Conservation (phyloP, 208 protist species). For the Porcisia hertigi region DNA sequence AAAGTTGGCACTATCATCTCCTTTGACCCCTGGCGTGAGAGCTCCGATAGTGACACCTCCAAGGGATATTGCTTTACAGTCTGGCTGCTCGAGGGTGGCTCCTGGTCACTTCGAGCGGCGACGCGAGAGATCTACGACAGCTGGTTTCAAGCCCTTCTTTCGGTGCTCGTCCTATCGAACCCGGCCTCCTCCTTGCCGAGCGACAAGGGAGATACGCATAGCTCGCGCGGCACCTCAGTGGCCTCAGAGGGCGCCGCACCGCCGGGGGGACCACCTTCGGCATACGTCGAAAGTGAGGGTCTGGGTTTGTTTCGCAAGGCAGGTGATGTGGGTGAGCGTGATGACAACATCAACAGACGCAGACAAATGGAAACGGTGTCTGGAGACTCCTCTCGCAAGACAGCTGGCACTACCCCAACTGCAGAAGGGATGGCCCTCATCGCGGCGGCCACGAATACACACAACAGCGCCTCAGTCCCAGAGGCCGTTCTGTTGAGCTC, state of each 20-base stretch:
- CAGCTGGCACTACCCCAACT: neutral
- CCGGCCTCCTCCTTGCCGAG: slow-evolving; percentile 17
- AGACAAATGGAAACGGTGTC: neutral
- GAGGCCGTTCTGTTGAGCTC: slow-evolving; percentile 34
- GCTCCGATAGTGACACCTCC: slow-evolving; percentile 7
- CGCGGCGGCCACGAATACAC: slow-evolving; percentile 10
- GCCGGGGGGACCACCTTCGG: neutral
- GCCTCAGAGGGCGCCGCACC: slow-evolving; percentile 1
- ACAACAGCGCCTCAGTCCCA: slow-evolving; percentile 3
- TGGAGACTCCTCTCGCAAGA: neutral
- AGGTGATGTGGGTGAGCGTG: neutral
- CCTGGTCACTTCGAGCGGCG: slow-evolving; percentile 64
- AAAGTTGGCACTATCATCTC: slow-evolving; percentile 58
- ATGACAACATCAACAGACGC: neutral
- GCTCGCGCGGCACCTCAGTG: slow-evolving; percentile 25
- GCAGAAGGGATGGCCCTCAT: slow-evolving; percentile 14
- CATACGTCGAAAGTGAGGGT: slow-evolving; percentile 5
- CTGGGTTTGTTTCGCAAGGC: neutral
- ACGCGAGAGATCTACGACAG: slow-evolving; percentile 45
- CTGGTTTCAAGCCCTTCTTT: slow-evolving; percentile 44
- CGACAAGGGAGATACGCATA: slow-evolving; percentile 13
- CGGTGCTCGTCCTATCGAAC: slow-evolving; percentile 28
- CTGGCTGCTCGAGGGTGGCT: slow-evolving; percentile 73
- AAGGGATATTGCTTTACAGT: slow-evolving; percentile 53
- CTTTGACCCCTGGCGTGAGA: slow-evolving; percentile 34